These are phyloP conservation scores for Diplotaxis tenuifolia DNA, from an alignment of 345 rosid species.

Conservation along the genomic window DNA sequence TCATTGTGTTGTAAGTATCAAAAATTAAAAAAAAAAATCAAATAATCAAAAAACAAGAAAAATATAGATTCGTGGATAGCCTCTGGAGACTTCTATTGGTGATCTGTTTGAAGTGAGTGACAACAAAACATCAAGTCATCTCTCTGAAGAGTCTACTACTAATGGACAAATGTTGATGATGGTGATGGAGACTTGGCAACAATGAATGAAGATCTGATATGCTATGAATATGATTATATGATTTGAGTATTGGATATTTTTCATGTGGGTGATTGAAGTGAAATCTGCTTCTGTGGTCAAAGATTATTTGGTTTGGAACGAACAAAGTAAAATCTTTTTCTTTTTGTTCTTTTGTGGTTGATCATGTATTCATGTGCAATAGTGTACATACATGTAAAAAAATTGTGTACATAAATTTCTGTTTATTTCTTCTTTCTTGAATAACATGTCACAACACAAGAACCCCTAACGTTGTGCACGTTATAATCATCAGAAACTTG, in stretches of 20 bases:
- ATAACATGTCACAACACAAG: conserved; percentile 31
- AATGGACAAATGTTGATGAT: conserved; percentile 33
- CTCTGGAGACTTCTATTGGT: conserved; percentile 33
- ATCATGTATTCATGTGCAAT: conserved; percentile 32
- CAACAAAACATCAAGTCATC: conserved; percentile 30
- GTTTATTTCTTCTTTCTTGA: background rate
- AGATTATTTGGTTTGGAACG: background rate
- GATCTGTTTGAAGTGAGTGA: conserved; percentile 21
- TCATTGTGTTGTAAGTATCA: conserved; percentile 9
- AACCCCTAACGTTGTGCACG: no score
- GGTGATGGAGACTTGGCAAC: conserved; percentile 23
- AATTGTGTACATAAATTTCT: conserved; percentile 25
- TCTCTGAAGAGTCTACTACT: conserved; percentile 26
- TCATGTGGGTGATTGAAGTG: conserved; percentile 24
- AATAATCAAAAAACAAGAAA: background rate
- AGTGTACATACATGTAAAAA: conserved; percentile 3
- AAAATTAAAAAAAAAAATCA: background rate
- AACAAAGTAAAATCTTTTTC: background rate
- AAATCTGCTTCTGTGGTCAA: conserved; percentile 25
- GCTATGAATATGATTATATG: conserved; percentile 23
- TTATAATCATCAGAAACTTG: background rate
- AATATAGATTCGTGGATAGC: conserved; percentile 21
- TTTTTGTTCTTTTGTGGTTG: conserved; percentile 28
- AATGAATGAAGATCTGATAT: conserved; percentile 11
- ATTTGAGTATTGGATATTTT: conserved; percentile 34